Base-by-base conservation (phyloP, 2,329 filamentous ascomycete genomes). In the Colletotrichum sp. region DNA sequence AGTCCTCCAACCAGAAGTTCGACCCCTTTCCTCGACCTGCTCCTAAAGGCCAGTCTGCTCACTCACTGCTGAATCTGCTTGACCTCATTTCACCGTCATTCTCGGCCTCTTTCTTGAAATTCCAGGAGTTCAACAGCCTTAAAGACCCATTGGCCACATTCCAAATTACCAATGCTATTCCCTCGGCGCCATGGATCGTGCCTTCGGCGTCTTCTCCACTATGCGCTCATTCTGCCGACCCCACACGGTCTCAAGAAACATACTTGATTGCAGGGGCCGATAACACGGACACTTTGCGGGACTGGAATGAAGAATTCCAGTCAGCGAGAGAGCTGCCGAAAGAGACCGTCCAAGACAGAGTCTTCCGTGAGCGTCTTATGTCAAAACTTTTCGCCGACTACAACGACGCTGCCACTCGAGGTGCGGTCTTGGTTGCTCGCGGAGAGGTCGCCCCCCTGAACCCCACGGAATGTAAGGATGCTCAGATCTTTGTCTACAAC, bases 301-400 rank as follows among this genome's bases (percentile, higher is more conserved):
- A 99, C 83, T 99, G 97, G 96, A 99, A 99, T 79, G 97, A 99
- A 83, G 97, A 99, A 82, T 98, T 99, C 81, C 97, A 99, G 84
- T 98, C 96, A 3, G 98, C 97, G 13, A 93, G 95, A 79, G 97
- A 99, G 83, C 90, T 99, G 76, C 96, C 96, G 38, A 96, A 95
- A 81, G 96, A 98, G 76, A 95, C 93, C 9, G 94, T 99, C 13
- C 96, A 98, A 83, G 97, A 99, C 81, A 92, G 96, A 68, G 96
- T 99, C 21, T 98, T 98, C 89, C 91, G 97, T 34, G 97, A 99
- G 84, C 92, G 97, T 36, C 88, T 99, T 69, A 94, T 97, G 9
- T 97, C 95, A 18, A 99, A 99, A 86, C 91, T 99, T 2, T 98
- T 98, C 81, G 97, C 97, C 13, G 97, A 99, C 83, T 99, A 98